Percentiles rank a stretch among this genome's conserved stretches.
phyloP scores from a whole-genome alignment of 192 early-diverging fungal species.

The Cetraspora pellucida region DNA sequence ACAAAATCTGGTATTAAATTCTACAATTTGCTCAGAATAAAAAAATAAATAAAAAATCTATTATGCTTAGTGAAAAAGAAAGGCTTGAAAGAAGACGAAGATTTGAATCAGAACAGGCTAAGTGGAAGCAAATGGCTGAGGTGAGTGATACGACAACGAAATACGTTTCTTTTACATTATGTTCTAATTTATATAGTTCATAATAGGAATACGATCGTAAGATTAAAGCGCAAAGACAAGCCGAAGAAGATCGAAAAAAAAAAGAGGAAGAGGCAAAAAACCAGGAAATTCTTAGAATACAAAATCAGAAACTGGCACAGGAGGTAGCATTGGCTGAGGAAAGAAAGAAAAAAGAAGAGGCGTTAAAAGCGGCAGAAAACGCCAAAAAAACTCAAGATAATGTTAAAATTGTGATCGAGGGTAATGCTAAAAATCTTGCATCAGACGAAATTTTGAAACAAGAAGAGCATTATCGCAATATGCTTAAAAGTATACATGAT shows the following conservation, averaged over 20 bases:
- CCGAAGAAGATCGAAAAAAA: background rate
- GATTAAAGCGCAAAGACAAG: background rate
- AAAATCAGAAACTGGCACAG: background rate
- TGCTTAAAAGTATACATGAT: background rate
- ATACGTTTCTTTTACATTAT: background rate
- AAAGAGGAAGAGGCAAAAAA: background rate
- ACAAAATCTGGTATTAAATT: too few species aligned
- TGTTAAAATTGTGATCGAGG: background rate
- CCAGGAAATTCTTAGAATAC: background rate
- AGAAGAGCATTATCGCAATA: background rate
- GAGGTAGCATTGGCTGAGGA: background rate
- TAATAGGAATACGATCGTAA: slow-evolving; percentile 1
- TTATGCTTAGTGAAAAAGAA: background rate
- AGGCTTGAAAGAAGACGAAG: background rate
- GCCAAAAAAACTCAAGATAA: background rate
- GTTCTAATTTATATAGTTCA: background rate
- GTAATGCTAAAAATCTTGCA: background rate
- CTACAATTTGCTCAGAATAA: too few species aligned
- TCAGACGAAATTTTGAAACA: background rate
- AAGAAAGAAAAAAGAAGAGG: background rate
- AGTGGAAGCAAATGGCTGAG: background rate
- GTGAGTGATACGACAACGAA: background rate
- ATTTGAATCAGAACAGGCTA: background rate
- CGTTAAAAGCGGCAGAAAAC: background rate
- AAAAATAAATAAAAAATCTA: background rate